phyloP scores from a whole-genome alignment of 1,139 yeast genomes.

The Geotrichum carabidarum region DNA sequence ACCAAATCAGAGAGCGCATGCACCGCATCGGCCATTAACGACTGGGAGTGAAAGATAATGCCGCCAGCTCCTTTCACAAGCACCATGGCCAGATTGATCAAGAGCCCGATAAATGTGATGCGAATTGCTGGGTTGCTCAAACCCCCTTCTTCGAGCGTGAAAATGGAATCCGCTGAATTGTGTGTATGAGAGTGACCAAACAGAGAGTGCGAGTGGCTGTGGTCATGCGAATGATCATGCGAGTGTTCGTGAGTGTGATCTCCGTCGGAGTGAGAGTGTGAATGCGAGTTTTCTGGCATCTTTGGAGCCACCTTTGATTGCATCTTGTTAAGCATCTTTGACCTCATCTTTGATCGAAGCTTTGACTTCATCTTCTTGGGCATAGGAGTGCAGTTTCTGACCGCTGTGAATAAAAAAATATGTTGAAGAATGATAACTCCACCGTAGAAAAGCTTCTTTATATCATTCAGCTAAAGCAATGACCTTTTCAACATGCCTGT shows the following conservation, averaged over 20 bases:
- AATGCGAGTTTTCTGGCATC: conserved; percentile 19
- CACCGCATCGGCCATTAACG: conserved; percentile 87
- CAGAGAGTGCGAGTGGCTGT: conserved; percentile 20
- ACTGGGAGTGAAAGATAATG: conserved; percentile 86
- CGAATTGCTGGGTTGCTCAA: conserved; percentile 77
- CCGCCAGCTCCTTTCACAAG: conserved; percentile 86
- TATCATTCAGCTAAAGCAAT: too few relatives aligned
- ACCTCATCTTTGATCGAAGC: too few relatives aligned
- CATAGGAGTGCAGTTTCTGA: too few relatives aligned
- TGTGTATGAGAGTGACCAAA: conserved; percentile 33
- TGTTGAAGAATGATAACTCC: too few relatives aligned
- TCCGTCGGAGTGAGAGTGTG: conserved; percentile 23
- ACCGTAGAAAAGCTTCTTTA: too few relatives aligned
- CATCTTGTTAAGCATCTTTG: too few relatives aligned
- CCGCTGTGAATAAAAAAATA: too few relatives aligned
- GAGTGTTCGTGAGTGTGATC: conserved; percentile 20
- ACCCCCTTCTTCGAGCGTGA: conserved; percentile 32
- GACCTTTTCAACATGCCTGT: too few relatives aligned
- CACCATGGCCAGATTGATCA: conserved; percentile 81
- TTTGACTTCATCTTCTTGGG: too few relatives aligned
- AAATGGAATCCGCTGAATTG: conserved; percentile 29
- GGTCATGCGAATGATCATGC: conserved; percentile 29
- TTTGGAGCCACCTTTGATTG: not conserved
- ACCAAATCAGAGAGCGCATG: conserved; percentile 87
- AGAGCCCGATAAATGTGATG: conserved; percentile 86